Percentiles rank a stretch among this genome's conserved stretches.
These are phyloP conservation scores for Apiospora hydei DNA, from an alignment of 2,329 filamentous ascomycete species.

Conservation along the genomic window DNA sequence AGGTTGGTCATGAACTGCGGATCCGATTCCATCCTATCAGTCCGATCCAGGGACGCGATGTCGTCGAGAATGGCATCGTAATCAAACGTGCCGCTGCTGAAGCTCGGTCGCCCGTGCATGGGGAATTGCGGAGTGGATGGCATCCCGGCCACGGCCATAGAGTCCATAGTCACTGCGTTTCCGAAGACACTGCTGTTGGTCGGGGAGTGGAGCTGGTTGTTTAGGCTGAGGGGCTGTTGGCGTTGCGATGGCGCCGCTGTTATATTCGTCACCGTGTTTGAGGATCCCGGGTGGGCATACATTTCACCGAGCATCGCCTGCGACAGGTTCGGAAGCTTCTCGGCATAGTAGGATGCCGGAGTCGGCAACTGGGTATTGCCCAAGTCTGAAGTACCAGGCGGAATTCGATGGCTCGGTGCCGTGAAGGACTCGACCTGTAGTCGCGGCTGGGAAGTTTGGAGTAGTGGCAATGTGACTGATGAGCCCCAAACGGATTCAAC, in stretches of 20 bases:
- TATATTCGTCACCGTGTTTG: not conserved
- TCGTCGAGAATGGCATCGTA: constrained; percentile 62
- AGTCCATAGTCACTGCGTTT: not conserved
- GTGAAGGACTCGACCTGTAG: not conserved
- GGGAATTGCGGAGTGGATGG: constrained; percentile 27
- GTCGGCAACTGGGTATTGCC: constrained; percentile 19
- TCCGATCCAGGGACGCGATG: constrained; percentile 57
- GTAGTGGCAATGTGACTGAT: not conserved
- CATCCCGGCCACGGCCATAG: constrained; percentile 8
- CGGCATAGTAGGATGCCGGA: constrained; percentile 23
- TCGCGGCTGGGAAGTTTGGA: not conserved
- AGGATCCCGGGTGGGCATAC: not conserved
- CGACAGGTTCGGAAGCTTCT: constrained; percentile 22
- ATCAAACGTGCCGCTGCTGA: constrained; percentile 46
- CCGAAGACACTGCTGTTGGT: not conserved
- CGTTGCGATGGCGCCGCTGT: not conserved
- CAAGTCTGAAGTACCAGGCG: not conserved
- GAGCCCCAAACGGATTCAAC: constrained; percentile 31
- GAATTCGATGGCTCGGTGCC: not conserved
- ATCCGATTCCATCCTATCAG: constrained; percentile 59
- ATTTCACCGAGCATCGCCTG: not conserved
- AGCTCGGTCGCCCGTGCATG: constrained; percentile 31
- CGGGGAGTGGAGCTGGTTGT: constrained; percentile 6
- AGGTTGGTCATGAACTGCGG: constrained; percentile 72
- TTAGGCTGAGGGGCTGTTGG: not conserved